phyloP scores from a whole-genome alignment of 2,329 filamentous ascomycete species.

The Talaromyces sp. region DNA sequence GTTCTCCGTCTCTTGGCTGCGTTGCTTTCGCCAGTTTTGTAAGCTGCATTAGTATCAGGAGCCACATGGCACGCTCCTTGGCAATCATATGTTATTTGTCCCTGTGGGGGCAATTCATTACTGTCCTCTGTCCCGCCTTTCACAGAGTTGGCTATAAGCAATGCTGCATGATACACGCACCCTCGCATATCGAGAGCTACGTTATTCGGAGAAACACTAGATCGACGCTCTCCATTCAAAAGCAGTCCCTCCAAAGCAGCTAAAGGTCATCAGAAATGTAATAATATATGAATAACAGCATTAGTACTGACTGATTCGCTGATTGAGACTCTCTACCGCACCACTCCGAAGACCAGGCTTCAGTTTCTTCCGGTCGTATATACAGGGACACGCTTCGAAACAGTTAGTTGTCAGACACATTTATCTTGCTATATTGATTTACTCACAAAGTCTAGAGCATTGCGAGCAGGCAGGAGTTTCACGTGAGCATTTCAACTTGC shows the following conservation, averaged over 20 bases:
- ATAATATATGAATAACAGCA: slow-evolving; percentile 17
- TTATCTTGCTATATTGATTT: background rate
- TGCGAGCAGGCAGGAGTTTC: slow-evolving; percentile 29
- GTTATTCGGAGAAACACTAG: background rate
- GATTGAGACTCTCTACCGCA: slow-evolving; percentile 32
- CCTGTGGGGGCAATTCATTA: background rate
- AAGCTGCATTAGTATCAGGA: background rate
- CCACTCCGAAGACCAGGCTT: slow-evolving; percentile 37
- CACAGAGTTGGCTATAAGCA: slow-evolving; percentile 1
- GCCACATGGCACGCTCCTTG: slow-evolving; percentile 12
- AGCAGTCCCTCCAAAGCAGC: background rate
- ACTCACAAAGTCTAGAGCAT: slow-evolving; percentile 24
- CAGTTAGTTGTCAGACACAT: background rate
- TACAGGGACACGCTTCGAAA: slow-evolving; percentile 15
- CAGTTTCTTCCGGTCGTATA: slow-evolving; percentile 27
- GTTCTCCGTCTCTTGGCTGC: slow-evolving; percentile 6
- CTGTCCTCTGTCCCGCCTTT: background rate
- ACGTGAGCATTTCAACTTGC: slow-evolving; percentile 32
- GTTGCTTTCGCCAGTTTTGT: background rate
- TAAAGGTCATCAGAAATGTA: background rate
- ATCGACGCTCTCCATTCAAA: background rate
- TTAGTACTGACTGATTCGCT: slow-evolving; percentile 19
- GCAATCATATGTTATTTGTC: background rate
- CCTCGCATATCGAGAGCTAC: background rate
- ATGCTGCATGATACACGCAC: background rate